Conservation (phyloP, 2,329 filamentous ascomycete genomes). For the Paecilomyces sp. region DNA sequence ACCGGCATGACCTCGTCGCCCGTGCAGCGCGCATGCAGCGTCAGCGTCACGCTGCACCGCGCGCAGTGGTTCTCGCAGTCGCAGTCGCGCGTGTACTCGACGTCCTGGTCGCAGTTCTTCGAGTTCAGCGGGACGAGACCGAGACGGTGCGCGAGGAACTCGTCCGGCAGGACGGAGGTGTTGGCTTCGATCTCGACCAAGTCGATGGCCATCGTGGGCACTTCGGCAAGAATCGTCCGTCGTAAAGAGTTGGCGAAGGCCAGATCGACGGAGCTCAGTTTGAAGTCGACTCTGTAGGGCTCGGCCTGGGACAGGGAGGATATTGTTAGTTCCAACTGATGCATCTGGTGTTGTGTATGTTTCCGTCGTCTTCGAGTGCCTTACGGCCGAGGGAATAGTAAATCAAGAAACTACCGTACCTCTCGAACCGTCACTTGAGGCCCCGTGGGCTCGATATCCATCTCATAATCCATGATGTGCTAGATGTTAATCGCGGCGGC, state of each 20-base stretch:
- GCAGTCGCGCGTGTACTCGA: constrained; percentile 88
- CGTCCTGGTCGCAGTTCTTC: constrained; percentile 68
- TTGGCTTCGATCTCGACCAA: constrained; percentile 89
- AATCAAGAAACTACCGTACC: constrained; percentile 15
- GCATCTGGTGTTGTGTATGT: background rate
- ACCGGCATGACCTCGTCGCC: constrained; percentile 87
- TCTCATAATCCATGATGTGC: constrained; percentile 36
- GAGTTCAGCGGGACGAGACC: constrained; percentile 84
- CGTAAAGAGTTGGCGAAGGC: constrained; percentile 89
- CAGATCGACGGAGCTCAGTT: constrained; percentile 81
- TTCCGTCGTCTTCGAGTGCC: background rate
- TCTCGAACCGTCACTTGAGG: constrained; percentile 43
- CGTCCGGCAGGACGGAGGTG: constrained; percentile 91
- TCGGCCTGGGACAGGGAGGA: constrained; percentile 55
- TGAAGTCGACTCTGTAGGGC: constrained; percentile 77
- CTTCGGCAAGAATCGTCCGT: constrained; percentile 84
- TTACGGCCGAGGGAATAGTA: background rate
- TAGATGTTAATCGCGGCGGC: constrained; percentile 9
- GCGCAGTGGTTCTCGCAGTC: constrained; percentile 95
- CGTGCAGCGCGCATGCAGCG: constrained; percentile 77
- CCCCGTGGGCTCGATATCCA: constrained; percentile 42
- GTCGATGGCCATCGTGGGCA: constrained; percentile 91
- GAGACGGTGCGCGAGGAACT: constrained; percentile 88
- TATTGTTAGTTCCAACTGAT: constrained; percentile 2
- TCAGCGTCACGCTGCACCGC: constrained; percentile 78